These are phyloP conservation scores for Alternaria conjuncta DNA, from an alignment of 2,329 filamentous ascomycete species.

Conservation along the genomic window DNA sequence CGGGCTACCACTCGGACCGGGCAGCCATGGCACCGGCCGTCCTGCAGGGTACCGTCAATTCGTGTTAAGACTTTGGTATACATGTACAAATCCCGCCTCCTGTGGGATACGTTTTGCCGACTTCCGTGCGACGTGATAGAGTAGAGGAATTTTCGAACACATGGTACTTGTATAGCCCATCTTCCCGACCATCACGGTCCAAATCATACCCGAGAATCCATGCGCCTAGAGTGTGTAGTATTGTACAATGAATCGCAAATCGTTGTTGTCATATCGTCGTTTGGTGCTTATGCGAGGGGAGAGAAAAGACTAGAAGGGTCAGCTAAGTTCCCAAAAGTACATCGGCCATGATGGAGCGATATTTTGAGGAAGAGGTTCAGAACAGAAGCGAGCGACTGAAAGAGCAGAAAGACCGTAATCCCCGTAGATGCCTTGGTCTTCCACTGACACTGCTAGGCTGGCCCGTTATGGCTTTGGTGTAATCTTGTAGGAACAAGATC, in stretches of 20 bases:
- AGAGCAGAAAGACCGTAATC: not conserved
- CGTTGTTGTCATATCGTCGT: constrained; percentile 20
- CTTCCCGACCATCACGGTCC: constrained; percentile 12
- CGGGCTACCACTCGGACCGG: constrained; percentile 2
- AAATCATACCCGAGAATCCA: constrained; percentile 22
- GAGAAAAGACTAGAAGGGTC: constrained; percentile 45
- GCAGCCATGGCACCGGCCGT: constrained; percentile 19
- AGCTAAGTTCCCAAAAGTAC: constrained; percentile 14
- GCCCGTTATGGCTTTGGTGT: not conserved
- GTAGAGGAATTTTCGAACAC: constrained; percentile 20
- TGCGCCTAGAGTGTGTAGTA: constrained; percentile 37
- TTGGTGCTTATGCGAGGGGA: constrained; percentile 41
- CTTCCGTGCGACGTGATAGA: constrained; percentile 22
- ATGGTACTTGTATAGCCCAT: not conserved
- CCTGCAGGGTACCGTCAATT: constrained; percentile 13
- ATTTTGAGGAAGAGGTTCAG: not conserved
- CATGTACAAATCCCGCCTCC: constrained; percentile 22
- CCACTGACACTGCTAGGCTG: not conserved
- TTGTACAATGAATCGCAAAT: constrained; percentile 37
- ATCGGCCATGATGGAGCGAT: not conserved
- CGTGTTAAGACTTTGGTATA: constrained; percentile 23
- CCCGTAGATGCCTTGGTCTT: not conserved
- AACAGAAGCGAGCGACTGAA: not conserved
- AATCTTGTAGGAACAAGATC: not conserved
- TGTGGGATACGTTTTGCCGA: constrained; percentile 17